phyloP scores from a whole-genome alignment of 1,284 basidiomycete genomes.

The Trametes polyzona region DNA sequence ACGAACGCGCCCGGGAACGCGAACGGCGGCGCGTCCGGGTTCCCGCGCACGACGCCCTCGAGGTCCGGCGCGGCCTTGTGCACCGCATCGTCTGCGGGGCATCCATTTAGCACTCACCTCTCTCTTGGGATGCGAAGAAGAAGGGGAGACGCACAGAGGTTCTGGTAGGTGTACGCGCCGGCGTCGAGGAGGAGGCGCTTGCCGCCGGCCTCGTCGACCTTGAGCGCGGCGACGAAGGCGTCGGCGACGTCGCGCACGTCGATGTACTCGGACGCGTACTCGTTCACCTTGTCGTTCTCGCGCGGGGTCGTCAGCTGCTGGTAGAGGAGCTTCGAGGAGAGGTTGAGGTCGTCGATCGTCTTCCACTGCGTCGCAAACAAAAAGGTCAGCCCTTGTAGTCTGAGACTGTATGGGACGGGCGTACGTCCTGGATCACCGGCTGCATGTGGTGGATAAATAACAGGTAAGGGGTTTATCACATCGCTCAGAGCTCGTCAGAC shows the following conservation, averaged over 20 bases:
- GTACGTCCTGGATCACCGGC: slow-evolving; percentile 10
- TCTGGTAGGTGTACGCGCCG: slow-evolving; percentile 18
- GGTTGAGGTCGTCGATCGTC: slow-evolving; percentile 18
- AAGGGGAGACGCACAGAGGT: slow-evolving; percentile 13
- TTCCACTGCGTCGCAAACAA: slow-evolving; percentile 10
- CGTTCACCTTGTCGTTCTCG: slow-evolving; percentile 17
- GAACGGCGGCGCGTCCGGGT: slow-evolving; percentile 8
- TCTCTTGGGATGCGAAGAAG: no score
- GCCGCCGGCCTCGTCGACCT: slow-evolving; percentile 1
- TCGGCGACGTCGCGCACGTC: slow-evolving; percentile 12
- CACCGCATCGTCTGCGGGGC: slow-evolving; percentile 9
- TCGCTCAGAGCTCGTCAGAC: neutral
- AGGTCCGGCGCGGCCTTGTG: slow-evolving; percentile 5
- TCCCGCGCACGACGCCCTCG: slow-evolving; percentile 11
- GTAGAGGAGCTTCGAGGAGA: slow-evolving; percentile 17
- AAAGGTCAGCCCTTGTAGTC: neutral
- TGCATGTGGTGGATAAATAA: neutral
- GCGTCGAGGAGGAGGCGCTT: slow-evolving; percentile 31
- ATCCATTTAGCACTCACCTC: neutral
- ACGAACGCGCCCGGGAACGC: slow-evolving; percentile 8
- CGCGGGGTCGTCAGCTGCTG: slow-evolving; percentile 11
- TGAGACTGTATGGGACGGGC: neutral
- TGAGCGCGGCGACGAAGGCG: slow-evolving; percentile 8
- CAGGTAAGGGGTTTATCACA: neutral
- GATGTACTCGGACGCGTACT: slow-evolving; percentile 11